Conservation (phyloP, 352 stramenopile species). For the Globisporangium canariense region DNA sequence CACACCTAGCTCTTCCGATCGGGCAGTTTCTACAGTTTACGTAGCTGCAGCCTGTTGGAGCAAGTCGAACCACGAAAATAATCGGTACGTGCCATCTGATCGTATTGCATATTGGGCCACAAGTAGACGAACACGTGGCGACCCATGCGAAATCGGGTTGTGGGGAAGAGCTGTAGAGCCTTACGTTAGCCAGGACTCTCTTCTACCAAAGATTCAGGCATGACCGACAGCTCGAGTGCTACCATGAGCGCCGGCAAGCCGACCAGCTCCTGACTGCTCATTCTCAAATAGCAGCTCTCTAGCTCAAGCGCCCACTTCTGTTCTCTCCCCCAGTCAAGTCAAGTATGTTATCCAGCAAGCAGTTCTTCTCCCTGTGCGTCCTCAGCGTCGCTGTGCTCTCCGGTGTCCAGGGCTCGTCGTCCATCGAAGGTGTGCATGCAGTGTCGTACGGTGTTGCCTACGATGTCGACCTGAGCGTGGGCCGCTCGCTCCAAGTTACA, state of each 20-base stretch:
- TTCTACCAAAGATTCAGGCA: too few species aligned
- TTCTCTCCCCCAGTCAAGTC: neutral
- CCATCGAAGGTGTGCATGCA: neutral
- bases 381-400: constrained; percentile 5
- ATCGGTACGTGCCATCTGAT: too few species aligned
- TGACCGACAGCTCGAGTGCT: neutral
- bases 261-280: neutral
- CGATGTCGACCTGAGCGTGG: neutral
- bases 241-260: neutral
- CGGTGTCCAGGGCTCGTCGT: neutral
- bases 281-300: neutral
- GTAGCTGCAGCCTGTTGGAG: too few species aligned
- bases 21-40: too few species aligned
- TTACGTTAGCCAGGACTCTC: too few species aligned
- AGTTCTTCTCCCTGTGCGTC: neutral
- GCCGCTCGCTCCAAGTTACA: neutral
- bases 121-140: neutral
- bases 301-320: neutral
- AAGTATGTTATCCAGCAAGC: neutral
- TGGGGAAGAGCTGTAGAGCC: neutral
- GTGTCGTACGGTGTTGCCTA: neutral
- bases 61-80: too few species aligned
- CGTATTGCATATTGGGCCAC: too few species aligned
- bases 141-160: neutral
- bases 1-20: too few species aligned